phyloP scores from a whole-genome alignment of 2,329 filamentous ascomycete genomes.

The Neonectria sp. region DNA sequence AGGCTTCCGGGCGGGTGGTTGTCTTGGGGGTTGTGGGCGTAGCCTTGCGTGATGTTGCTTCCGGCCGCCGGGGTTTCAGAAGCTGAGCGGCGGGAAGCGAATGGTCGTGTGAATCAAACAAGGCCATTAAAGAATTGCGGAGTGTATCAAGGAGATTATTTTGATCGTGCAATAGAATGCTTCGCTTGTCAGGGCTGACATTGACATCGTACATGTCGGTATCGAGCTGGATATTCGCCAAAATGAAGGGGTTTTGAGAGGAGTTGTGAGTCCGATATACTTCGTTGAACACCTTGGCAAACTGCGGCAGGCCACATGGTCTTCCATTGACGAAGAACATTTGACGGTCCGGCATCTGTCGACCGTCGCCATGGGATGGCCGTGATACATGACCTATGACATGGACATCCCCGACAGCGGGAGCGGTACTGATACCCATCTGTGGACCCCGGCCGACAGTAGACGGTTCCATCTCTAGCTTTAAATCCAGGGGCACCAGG shows the following conservation, averaged over 20 bases:
- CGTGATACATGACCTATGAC: slow-evolving; percentile 91
- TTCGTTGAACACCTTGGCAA: slow-evolving; percentile 96
- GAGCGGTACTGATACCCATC: slow-evolving; percentile 42
- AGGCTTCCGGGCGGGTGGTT: neutral
- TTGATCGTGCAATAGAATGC: slow-evolving; percentile 92
- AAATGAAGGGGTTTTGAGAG: slow-evolving; percentile 94
- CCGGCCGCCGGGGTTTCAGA: slow-evolving; percentile 33
- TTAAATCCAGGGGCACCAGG: slow-evolving; percentile 82
- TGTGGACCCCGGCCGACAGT: slow-evolving; percentile 62
- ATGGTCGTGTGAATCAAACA: slow-evolving; percentile 92
- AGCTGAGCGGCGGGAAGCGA: slow-evolving; percentile 83
- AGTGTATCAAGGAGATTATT: slow-evolving; percentile 85
- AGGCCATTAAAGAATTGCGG: slow-evolving; percentile 79
- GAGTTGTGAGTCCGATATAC: slow-evolving; percentile 96
- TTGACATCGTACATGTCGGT: slow-evolving; percentile 93
- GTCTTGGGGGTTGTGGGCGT: slow-evolving; percentile 17
- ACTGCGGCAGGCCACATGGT: slow-evolving; percentile 91
- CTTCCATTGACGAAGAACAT: slow-evolving; percentile 99
- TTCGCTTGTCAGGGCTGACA: slow-evolving; percentile 90
- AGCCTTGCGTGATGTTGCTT: slow-evolving; percentile 6
- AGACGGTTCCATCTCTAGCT: slow-evolving; percentile 80
- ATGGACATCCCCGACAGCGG: slow-evolving; percentile 70
- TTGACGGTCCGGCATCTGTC: slow-evolving; percentile 94
- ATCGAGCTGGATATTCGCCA: slow-evolving; percentile 93
- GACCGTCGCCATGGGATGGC: slow-evolving; percentile 90